Base-by-base conservation (phyloP, 176 grass and related monocot species). In the Oryza nivara region DNA sequence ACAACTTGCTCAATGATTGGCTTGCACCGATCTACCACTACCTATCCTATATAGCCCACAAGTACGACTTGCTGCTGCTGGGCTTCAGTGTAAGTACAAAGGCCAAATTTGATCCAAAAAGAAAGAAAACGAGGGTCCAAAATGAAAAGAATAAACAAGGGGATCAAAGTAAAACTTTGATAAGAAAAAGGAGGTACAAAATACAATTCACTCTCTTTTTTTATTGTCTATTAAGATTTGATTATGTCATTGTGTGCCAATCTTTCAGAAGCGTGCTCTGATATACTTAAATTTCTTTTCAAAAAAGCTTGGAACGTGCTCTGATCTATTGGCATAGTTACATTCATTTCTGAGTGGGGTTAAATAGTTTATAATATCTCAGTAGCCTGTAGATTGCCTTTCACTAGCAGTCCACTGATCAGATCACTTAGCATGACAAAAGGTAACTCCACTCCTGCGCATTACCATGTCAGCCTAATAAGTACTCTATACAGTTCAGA, bases 321-420 rank as follows among this genome's bases (percentile, higher is more conserved):
- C 25, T 47, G 51, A 3, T 12, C 40, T 23, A 71, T 48, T 65
- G 74, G 72, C 77, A 83, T 11, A 30, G 11, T 54, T 13, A n/a
- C 26, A 15, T 70, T 32, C 67, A 52, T 70, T 75, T 36, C 76
- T 28, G n/a, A 89, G 64, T 85, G 82, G 11, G 17, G n/a, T 85
- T 38, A 38, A 38, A 38, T 38, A 65, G 40, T 89, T 65, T 85
- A 89, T 89, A 80, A 89, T 89, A 84, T 89, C 76, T 84, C 68
- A 38, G 11, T 10, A 35, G 0, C 40, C 13, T 17, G 28, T 70
- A 28, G 76, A 30, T 22, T 22, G 11, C 1, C 28, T 46, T 68
- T 63, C 40, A 84, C 3, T 22, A 28, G 11, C 11, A 79, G 48
- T 63, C 76, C 68, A 61, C 41, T 14, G 28, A 69, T 70, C 65